phyloP scores from a whole-genome alignment of 73 alveolate genomes.

The Strombidium stylifer region DNA sequence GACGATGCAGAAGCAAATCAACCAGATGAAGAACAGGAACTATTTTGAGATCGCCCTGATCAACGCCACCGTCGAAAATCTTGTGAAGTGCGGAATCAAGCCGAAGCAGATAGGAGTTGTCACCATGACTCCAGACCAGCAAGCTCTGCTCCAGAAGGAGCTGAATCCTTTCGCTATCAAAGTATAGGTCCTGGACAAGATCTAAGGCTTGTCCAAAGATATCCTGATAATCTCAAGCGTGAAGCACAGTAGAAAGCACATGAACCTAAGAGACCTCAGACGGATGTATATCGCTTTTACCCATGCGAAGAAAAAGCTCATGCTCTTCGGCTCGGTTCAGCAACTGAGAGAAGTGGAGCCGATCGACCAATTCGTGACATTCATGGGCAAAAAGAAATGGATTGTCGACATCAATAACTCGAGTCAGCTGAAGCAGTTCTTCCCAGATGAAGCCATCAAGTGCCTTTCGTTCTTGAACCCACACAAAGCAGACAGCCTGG shows the following conservation, averaged over 20 bases:
- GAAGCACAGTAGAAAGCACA: background rate
- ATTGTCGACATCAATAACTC: conserved; percentile 13
- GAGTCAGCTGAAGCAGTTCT: background rate
- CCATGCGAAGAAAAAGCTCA: conserved; percentile 3
- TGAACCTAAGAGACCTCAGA: background rate
- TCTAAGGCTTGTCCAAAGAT: conserved; percentile 22
- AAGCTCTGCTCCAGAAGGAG: conserved; percentile 3
- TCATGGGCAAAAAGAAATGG: background rate
- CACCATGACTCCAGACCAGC: background rate
- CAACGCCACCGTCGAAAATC: conserved; percentile 23
- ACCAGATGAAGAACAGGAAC: conserved; percentile 23
- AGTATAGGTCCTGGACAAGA: conserved; percentile 1
- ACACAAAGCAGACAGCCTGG: conserved; percentile 17
- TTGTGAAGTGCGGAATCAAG: background rate
- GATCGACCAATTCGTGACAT: conserved; percentile 4
- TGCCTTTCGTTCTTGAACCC: background rate
- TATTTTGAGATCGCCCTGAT: conserved; percentile 25
- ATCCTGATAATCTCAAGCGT: conserved; percentile 8
- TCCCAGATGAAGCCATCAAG: conserved; percentile 19
- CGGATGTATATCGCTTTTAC: conserved; percentile 6
- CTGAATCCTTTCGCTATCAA: background rate
- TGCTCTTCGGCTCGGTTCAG: conserved; percentile 8
- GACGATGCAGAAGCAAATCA: conserved; percentile 12
- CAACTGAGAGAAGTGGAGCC: conserved; percentile 8
- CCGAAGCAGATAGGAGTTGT: conserved; percentile 1